Conservation (phyloP, 2,329 filamentous ascomycete genomes). For the Stemphylium beticola region DNA sequence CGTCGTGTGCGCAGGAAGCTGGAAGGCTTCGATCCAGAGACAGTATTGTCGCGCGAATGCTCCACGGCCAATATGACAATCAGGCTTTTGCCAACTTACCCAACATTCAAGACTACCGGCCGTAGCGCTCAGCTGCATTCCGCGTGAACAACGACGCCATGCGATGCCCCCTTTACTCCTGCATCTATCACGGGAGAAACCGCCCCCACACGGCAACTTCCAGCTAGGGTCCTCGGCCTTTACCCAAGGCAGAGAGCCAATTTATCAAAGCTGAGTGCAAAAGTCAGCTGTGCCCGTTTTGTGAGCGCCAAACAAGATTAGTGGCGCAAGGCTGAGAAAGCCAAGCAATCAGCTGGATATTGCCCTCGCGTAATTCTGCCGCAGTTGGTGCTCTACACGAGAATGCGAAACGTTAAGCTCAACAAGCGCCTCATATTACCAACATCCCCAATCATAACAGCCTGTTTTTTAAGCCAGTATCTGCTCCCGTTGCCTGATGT, state of each 20-base stretch:
- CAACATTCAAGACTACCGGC: background rate
- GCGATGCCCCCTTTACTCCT: background rate
- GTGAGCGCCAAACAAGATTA: constrained; percentile 13
- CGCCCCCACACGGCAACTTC: background rate
- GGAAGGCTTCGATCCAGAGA: background rate
- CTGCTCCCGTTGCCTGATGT: background rate
- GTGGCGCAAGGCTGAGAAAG: constrained; percentile 33
- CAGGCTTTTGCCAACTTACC: background rate
- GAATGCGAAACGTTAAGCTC: background rate
- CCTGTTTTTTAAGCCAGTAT: background rate
- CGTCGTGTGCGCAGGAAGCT: background rate
- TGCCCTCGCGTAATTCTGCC: background rate
- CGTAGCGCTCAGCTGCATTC: background rate
- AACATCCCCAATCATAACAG: background rate
- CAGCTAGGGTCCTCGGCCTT: constrained; percentile 8
- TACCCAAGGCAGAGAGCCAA: background rate
- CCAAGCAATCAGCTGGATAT: constrained; percentile 21
- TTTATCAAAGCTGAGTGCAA: constrained; percentile 1
- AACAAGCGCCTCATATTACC: background rate
- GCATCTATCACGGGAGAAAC: background rate
- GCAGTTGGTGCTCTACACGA: constrained; percentile 11
- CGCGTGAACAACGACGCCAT: background rate
- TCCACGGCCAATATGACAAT: background rate
- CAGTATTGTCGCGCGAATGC: background rate
- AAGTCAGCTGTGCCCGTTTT: background rate